Base-by-base conservation (phyloP, 495 filamentous ascomycete species). In the Lindgomyces ingoldianus region DNA sequence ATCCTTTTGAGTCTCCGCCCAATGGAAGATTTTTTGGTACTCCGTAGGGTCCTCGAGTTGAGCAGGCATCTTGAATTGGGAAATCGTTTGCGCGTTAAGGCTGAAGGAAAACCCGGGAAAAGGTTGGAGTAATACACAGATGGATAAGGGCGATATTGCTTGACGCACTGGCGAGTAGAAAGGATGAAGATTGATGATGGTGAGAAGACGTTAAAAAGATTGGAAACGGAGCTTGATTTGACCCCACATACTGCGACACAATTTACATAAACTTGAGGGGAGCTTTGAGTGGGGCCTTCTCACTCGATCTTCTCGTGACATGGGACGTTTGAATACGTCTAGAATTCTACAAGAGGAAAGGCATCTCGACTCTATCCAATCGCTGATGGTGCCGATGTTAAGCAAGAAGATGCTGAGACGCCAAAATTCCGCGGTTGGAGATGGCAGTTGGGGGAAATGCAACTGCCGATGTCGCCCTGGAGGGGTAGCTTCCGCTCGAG, bases 1-100 rank as follows among this genome's bases (percentile, higher is more conserved):
- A 67, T 70, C 62, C 47, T 83, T 79, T 56, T 84, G 81, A 1
- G 81, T 83, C 70, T 83, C 81, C 11, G 80, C 81, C 81, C 81
- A 83, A 69, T 83, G 81, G 76, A 84, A 83, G 54, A 84, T 81
- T 50, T 81, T 78, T 65, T 83, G 81, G 69, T 83, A 84, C 57
- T 83, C 81, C 65, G 72, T 65, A 53, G 67, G 63, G 59, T 71
- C 49, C 26, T 67, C 60, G 14, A 71, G 41, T 39, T 55, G 25
- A 16, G 62, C 4, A 44, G 60, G 49, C 58, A 62, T 67, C 6
- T 19, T 54, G 54, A 30, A 30, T 1, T 24, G 16, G 29, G 42
- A 30, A 16, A 48, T 46, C 47, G 48, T 45, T 52, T 25, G 56
- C 52, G 42, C 56, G 56, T 39, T 39, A 33, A 44, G 21, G 33